A percentile compares a stretch with the other conserved stretches of the same genome.
phyloP scores from a whole-genome alignment of 129 eudicot genomes.

The Lactuca saligna region DNA sequence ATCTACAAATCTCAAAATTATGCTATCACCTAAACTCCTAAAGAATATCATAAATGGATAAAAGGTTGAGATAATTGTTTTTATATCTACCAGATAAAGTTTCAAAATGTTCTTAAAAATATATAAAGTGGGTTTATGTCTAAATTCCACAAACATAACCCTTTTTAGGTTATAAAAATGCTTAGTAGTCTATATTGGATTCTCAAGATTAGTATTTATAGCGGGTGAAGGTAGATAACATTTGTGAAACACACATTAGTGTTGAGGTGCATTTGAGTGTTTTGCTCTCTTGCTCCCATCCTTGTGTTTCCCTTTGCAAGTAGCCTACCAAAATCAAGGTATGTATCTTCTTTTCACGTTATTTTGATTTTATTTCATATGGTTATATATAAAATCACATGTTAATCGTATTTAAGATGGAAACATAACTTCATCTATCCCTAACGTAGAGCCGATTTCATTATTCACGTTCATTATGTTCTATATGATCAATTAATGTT shows the following conservation, averaged over 20 bases:
- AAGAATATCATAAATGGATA: too few species aligned
- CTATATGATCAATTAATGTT: too few species aligned
- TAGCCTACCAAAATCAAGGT: conserved; percentile 26
- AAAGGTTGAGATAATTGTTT: neutral
- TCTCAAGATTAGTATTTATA: conserved; percentile 30
- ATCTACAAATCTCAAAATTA: neutral
- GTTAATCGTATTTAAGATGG: neutral
- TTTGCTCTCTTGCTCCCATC: conserved; percentile 22
- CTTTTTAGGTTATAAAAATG: neutral
- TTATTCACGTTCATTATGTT: too few species aligned
- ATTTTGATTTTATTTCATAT: neutral
- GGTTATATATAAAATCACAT: neutral
- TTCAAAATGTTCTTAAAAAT: neutral
- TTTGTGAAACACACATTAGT: conserved; percentile 40
- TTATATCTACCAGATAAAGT: neutral
- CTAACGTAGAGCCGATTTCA: too few species aligned
- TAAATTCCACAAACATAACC: neutral
- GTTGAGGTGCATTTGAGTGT: conserved; percentile 26
- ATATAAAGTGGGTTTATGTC: neutral
- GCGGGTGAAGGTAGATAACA: conserved; percentile 25
- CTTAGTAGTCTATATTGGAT: conserved; percentile 2
- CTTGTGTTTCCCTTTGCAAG: conserved; percentile 29
- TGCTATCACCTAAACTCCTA: too few species aligned
- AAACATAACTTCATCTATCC: neutral
- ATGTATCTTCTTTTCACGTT: neutral